Base-by-base conservation (phyloP, 306 rosid genomes). In the Vigna hirtella region DNA sequence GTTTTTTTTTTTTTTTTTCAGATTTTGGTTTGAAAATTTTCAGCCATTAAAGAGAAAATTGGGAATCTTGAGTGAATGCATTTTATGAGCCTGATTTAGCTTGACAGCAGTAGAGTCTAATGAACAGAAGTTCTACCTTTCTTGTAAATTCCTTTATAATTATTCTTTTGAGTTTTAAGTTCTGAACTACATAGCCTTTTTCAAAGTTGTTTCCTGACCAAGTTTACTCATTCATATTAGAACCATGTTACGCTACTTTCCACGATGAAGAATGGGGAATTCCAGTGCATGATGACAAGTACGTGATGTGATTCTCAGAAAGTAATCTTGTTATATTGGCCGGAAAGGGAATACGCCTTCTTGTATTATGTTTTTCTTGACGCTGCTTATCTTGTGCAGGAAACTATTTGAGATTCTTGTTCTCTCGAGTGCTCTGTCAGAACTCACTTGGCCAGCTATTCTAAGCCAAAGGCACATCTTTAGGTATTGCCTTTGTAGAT, bases 191-290 rank as follows among this genome's bases (percentile, higher is more conserved):
- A 73, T 51, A 56, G 62, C 66, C 53, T n/a, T 30, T 72, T 72
- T 74, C 57, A 6, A 13, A 73, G 51, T 40, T 61, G 15, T 79
- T 58, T 73, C 61, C 85, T 86, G 42, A 90, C 74, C 4, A 32
- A n/a, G 74, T 78, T 77, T 62, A 9, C 65, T n/a, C 75, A 40
- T 78, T 86, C 71, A 67, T 58, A 67, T 63, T 86, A 91, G 97
- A 89, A 56, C 88, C 86, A 30, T 83, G 84, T 30, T 91, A 91
- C 38, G 90, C 85, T 59, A 79, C 91, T 78, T 88, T 89, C 75
- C 97, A 91, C 11, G 97, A 91, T 15, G 93, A 88, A 82, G 97
- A 91, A 85, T 91, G 97, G 97, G 97, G 97, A 62, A 79, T 91
- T 79, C 92, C 97, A n/a, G 89, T 88, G 48, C 97, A 91, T 10